Base-by-base conservation (phyloP, 1,284 basidiomycete species). In the Boletus semigastroideus region DNA sequence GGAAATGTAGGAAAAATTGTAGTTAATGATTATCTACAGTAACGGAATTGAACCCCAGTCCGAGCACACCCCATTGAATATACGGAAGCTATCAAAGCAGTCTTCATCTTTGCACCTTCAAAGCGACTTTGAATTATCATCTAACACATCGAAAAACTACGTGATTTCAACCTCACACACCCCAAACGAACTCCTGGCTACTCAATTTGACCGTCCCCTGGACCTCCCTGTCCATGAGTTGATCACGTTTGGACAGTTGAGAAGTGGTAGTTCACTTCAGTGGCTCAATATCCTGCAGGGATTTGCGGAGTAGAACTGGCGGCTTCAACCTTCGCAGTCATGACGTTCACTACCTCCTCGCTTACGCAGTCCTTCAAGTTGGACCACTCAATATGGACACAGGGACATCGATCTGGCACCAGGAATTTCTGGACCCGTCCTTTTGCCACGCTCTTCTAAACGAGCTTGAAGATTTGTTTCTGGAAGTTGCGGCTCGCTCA, bases 201-300 rank as follows among this genome's bases (percentile, higher is more conserved):
- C 42, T 20, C 42, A 42, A 42, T 16, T 16, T 6, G 39, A 25
- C 25, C 27, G 22, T 41, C 39, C 39, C 9, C 1, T 9, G 22
- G 39, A 41, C 9, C 22, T 27, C 22, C n/a, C 39, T 16, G 9
- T 40, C 6, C 5, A 25, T 5, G 40, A 41, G 12, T 41, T 41
- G 9, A 38, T 38, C n/a, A 38, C 73, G 0, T 78, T 75, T 47
- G 71, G 69, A 0, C 62, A 62, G 34, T 55, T 82, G 28, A 73
- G 79, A 2, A 70, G 73, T 25, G 78, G 79, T 3, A 53, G 64
- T 2, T 61, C 59, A 0, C 54, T 80, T 0, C 78, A 81, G 42
- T 82, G 78, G 79, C 54, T 74, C 34, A 82, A 82, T 49, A 74
- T 81, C 10, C 54, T 70, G 6, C 66, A 70, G n/a, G 77, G 73